Base-by-base conservation (phyloP, 1,284 basidiomycete species). In the Puccinia triticina region DNA sequence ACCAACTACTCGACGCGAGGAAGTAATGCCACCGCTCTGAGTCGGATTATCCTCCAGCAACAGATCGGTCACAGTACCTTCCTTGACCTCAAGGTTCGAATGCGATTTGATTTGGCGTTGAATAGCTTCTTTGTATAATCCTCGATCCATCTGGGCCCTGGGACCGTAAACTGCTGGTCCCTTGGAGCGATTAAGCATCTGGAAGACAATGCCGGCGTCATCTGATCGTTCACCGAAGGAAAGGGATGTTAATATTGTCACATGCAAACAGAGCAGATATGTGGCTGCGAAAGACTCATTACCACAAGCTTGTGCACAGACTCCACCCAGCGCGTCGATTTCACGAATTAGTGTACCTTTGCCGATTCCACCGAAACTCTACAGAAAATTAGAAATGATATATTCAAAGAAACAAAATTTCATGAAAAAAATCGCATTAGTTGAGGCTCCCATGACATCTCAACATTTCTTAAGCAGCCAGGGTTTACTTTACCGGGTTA, bases 91-190 rank as follows among this genome's bases (percentile, higher is more conserved):
- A 32, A 96, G 89, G 83, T 92, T 91, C 0, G 91, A 89, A 85
- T 93, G 92, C 82, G 89, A 89, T 75, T 89, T 87, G 48, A 96
- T 87, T 0, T 90, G 88, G 1, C 90, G 87, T 86, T 95, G 94
- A 91, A 96, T 95, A 84, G 93, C 88, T 67, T 87, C 88, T 86
- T 93, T 94, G 88, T 95, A 96, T 23, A 95, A 86, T 80, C 90
- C 92, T 43, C 94, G 89, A 87, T 95, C 94, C 67, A 96, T 92
- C 87, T 96, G 94, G 0, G 94, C 93, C 84, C 94, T 89, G 21
- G 93, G 94, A n/a, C 94, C 94, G 91, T 93, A 94, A 43, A 94
- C 94, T 1, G 94, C 94, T 23, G 94, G 91, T 0, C 94, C 94
- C 85, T 93, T 94, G 0, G 93, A 93, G 55, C 90, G 88, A 85